phyloP scores from a whole-genome alignment of 371 early-diverging fungal species.

The Apophysomyces variabilis region DNA sequence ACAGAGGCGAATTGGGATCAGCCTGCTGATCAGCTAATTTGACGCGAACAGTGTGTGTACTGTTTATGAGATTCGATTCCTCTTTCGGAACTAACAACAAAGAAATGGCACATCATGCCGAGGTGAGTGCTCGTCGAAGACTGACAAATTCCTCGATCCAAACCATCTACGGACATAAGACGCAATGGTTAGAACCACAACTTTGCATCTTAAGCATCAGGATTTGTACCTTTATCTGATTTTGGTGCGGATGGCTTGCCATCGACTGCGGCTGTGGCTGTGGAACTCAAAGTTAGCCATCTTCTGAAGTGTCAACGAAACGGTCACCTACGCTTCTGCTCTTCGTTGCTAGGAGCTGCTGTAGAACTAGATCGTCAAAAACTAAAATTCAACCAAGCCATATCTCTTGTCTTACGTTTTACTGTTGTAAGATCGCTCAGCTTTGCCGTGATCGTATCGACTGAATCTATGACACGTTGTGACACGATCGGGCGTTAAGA shows the following conservation, averaged over 20 bases:
- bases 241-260: not conserved
- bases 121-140: not conserved
- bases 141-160: not conserved
- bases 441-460: conserved; percentile 34
- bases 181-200: not conserved
- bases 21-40: conserved; percentile 80
- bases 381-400: not conserved
- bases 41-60: conserved; percentile 77
- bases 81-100: conserved; percentile 1
- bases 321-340: not conserved
- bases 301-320: no score
- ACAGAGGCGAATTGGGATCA: conserved; percentile 79
- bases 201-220: no score
- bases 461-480: conserved; percentile 16
- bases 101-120: not conserved
- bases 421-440: conserved; percentile 37
- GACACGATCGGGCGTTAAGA: conserved; percentile 11
- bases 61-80: conserved; percentile 49
- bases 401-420: conserved; percentile 25
- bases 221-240: not conserved
- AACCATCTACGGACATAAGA: no score
- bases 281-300: no score
- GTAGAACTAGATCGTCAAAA: not conserved
- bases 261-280: no score
- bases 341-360: not conserved